phyloP scores from a whole-genome alignment of 2,329 filamentous ascomycete species.

The Ceratocystis huliohia region DNA sequence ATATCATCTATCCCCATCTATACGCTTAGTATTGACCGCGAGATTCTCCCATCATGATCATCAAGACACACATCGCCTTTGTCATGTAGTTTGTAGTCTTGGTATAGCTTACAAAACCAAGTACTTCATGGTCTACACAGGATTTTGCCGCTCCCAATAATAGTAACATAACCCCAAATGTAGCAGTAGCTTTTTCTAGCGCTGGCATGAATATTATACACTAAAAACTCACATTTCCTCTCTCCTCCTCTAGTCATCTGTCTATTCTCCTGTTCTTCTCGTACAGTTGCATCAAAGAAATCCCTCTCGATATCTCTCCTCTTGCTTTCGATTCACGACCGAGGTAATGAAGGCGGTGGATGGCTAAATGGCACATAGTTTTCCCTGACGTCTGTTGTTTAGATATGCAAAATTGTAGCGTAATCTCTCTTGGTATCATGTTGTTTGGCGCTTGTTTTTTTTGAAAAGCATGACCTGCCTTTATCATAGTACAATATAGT shows the following conservation, averaged over 20 bases:
- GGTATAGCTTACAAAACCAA: neutral
- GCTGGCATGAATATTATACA: conserved; percentile 7
- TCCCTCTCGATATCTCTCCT: neutral
- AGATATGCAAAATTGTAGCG: conserved; percentile 2
- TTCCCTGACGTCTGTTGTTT: neutral
- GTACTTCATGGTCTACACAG: neutral
- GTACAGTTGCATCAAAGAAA: neutral
- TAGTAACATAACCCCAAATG: neutral
- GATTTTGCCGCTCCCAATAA: neutral
- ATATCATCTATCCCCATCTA: neutral
- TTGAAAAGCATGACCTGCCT: neutral
- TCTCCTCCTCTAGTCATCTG: neutral
- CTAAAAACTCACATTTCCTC: conserved; percentile 8
- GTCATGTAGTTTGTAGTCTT: neutral
- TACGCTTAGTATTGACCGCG: neutral
- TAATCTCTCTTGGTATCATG: conserved; percentile 13
- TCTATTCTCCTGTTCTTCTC: neutral
- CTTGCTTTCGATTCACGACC: neutral
- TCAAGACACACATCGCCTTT: neutral
- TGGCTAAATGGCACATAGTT: neutral
- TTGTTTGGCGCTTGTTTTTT: neutral
- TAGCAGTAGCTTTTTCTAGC: neutral
- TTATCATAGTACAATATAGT: neutral
- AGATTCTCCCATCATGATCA: neutral
- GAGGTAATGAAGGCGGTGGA: neutral